Evolutionary conservation across 495 filamentous ascomycete species (phyloP).

Genomic region (Chaetomium tenue): DNA sequence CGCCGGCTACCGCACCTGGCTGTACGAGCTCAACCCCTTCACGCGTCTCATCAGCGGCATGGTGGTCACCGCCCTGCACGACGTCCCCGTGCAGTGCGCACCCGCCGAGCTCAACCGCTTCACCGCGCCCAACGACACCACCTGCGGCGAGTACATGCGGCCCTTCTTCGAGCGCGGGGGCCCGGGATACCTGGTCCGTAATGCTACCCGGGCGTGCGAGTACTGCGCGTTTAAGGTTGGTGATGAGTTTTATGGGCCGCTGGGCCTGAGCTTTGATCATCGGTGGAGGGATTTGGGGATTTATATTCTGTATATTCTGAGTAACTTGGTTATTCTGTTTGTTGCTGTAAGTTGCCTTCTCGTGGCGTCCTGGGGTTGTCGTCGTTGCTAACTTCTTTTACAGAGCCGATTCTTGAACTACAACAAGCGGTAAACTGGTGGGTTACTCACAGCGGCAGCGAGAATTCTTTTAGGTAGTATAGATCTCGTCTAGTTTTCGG

Average conservation of each 20-base stretch:
- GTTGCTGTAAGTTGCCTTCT: slow-evolving; percentile 55
- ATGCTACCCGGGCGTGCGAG: slow-evolving; percentile 60
- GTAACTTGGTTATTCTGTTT: slow-evolving; percentile 73
- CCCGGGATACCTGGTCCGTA: slow-evolving; percentile 66
- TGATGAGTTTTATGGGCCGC: slow-evolving; percentile 69
- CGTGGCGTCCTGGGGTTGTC: slow-evolving; percentile 12
- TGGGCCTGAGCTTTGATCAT: slow-evolving; percentile 62
- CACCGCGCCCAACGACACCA: slow-evolving; percentile 56
- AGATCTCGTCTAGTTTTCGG: neutral
- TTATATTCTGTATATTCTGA: slow-evolving; percentile 67
- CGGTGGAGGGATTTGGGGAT: slow-evolving; percentile 82
- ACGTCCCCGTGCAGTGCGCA: slow-evolving; percentile 58
- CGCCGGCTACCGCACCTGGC: slow-evolving; percentile 73
- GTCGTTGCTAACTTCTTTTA: neutral
- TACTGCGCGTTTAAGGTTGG: slow-evolving; percentile 78
- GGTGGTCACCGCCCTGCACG: slow-evolving; percentile 70
- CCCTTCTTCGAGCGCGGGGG: slow-evolving; percentile 63
- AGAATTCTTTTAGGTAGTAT: neutral
- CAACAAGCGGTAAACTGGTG: slow-evolving; percentile 52
- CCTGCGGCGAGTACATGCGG: slow-evolving; percentile 72
- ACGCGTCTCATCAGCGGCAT: slow-evolving; percentile 78
- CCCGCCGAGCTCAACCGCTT: slow-evolving; percentile 60
- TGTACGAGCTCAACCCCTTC: slow-evolving; percentile 82
- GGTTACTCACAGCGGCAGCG: neutral
- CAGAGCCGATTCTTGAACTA: slow-evolving; percentile 65